Evolutionary conservation across 208 protist species (phyloP).

Genomic region (Trypanosoma scelopori): DNA sequence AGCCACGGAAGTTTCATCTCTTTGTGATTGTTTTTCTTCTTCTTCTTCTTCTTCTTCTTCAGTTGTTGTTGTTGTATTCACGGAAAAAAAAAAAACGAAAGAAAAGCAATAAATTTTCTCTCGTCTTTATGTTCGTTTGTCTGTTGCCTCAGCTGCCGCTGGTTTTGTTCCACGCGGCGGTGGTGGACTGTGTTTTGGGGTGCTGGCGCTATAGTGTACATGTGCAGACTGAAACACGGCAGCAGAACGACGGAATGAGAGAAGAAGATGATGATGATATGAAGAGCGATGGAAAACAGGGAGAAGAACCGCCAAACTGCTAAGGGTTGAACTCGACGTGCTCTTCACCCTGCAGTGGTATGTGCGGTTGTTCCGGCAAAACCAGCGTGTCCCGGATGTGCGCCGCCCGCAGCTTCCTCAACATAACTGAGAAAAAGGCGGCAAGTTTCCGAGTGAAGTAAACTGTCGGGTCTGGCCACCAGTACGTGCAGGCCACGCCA

Average conservation of each 20-base stretch:
- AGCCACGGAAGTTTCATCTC: neutral
- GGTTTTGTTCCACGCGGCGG: too few species aligned
- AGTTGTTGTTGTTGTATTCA: neutral
- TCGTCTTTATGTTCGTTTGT: too few species aligned
- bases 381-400: constrained; percentile 66
- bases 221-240: neutral
- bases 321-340: constrained; percentile 26
- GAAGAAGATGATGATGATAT: neutral
- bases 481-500: constrained; percentile 52
- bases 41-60: neutral
- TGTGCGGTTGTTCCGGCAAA: constrained; percentile 46
- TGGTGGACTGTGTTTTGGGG: too few species aligned
- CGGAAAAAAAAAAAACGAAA: constrained; percentile 5
- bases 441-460: constrained; percentile 65
- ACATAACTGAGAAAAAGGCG: constrained; percentile 55
- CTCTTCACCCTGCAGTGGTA: constrained; percentile 49
- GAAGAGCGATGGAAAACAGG: neutral
- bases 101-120: too few species aligned
- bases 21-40: neutral
- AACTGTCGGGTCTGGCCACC: constrained; percentile 81
- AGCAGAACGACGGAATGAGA: neutral
- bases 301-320: neutral
- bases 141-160: too few species aligned
- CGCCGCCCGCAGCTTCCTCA: constrained; percentile 53
- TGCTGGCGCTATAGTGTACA: neutral